A percentile compares a stretch with the other conserved stretches of the same genome.
Conservation (phyloP, 1,284 basidiomycete genomes). For the Pholiota adiposa region DNA sequence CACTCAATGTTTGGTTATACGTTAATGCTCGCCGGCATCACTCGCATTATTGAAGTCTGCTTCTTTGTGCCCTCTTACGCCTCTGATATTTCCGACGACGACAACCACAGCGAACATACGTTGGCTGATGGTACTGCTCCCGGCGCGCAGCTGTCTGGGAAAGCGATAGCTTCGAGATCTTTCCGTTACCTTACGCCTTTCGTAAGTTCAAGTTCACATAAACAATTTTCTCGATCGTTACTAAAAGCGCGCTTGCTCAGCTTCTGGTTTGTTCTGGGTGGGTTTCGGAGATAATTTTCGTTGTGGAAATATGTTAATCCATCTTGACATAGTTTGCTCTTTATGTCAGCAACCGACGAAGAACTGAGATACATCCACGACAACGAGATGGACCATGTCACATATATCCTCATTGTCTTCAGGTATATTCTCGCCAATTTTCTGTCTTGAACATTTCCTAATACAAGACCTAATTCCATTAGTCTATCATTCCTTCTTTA, state of each 20-base stretch:
- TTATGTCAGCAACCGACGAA: conserved; percentile 93
- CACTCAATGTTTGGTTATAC: conserved; percentile 86
- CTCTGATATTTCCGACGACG: conserved; percentile 40
- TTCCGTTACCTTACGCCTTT: conserved; percentile 89
- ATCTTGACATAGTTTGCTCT: conserved; percentile 54
- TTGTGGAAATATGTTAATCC: background rate
- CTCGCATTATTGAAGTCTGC: conserved; percentile 88
- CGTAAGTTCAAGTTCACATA: conserved; percentile 55
- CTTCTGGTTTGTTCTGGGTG: conserved; percentile 71
- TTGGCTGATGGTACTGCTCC: conserved; percentile 45
- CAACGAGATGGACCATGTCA: conserved; percentile 85
- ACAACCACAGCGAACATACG: conserved; percentile 67
- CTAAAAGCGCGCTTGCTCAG: too few relatives aligned
- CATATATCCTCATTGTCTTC: conserved; percentile 85
- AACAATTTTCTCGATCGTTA: conserved; percentile 7
- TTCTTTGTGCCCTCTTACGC: conserved; percentile 59
- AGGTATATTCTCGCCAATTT: conserved; percentile 51
- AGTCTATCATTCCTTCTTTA: conserved; percentile 81
- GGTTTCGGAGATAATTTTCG: conserved; percentile 5
- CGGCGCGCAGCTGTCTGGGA: conserved; percentile 24
- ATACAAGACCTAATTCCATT: conserved; percentile 1
- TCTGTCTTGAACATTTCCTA: background rate
- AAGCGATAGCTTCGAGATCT: conserved; percentile 51
- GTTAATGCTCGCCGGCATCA: conserved; percentile 83
- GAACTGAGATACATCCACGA: conserved; percentile 74